Conservation (phyloP, 169 alveolate genomes). For the Plasmodium coatneyi region DNA sequence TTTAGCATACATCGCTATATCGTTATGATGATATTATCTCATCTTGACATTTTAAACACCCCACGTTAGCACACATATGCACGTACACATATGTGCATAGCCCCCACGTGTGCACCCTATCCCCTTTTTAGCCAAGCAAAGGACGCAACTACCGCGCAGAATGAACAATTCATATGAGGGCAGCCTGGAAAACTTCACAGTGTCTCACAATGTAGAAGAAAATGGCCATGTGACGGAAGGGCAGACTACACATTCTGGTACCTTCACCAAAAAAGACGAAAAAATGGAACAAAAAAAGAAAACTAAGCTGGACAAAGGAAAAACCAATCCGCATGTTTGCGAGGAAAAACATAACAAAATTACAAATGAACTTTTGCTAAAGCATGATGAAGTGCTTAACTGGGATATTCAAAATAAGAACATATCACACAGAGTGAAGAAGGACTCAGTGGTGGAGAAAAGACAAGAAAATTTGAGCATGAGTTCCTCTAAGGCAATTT, state of each 20-base stretch:
- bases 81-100: background rate
- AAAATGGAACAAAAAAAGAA: background rate
- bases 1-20: background rate
- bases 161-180: background rate
- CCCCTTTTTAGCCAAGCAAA: background rate
- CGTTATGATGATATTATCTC: background rate
- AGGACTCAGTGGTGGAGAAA: background rate
- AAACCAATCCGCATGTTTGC: background rate
- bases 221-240: background rate
- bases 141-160: background rate
- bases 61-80: background rate
- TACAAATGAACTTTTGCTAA: background rate
- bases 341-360: background rate
- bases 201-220: background rate
- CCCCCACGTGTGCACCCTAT: background rate
- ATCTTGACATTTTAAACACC: background rate
- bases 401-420: background rate
- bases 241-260: background rate
- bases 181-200: background rate
- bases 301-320: constrained; percentile 4
- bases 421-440: background rate
- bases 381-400: background rate
- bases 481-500: background rate
- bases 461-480: background rate
- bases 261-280: background rate